Percentiles rank a stretch among this genome's conserved stretches.
Evolutionary conservation across 2,329 filamentous ascomycete genomes (phyloP).

Genomic region (Alternaria triticina): DNA sequence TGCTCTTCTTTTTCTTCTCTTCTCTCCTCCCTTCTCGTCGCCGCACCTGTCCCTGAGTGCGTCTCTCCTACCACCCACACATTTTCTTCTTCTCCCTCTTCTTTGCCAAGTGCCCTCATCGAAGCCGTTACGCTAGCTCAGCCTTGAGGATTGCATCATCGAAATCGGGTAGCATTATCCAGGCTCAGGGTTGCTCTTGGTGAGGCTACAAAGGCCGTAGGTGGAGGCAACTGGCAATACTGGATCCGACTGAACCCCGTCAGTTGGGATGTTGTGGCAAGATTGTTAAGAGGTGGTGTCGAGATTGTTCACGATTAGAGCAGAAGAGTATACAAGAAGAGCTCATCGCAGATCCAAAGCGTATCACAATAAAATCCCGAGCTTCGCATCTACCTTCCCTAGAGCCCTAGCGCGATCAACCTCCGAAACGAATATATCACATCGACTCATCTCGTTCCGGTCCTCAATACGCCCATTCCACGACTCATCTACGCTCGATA

Average conservation of each 20-base stretch:
- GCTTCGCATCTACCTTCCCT: background rate
- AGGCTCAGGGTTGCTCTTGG: background rate
- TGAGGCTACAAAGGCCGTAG: background rate
- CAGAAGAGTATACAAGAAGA: background rate
- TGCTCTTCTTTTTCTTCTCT: background rate
- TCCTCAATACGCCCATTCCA: background rate
- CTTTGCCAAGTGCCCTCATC: background rate
- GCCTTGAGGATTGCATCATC: background rate
- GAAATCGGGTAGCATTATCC: background rate
- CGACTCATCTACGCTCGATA: background rate
- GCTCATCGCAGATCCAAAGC: background rate
- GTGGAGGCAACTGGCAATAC: background rate
- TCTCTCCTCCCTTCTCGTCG: background rate
- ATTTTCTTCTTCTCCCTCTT: background rate
- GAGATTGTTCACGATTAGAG: conserved; percentile 5
- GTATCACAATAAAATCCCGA: background rate
- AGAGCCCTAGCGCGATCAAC: background rate
- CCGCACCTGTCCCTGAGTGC: background rate
- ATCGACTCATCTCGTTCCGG: background rate
- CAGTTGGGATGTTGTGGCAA: conserved; percentile 6
- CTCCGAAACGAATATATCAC: background rate
- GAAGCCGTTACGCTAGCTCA: background rate
- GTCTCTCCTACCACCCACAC: background rate
- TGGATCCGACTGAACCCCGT: background rate
- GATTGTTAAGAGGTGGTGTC: conserved; percentile 6